Evolutionary conservation across 164 flowering plant species (phyloP).

Genomic region (Santalum album): DNA sequence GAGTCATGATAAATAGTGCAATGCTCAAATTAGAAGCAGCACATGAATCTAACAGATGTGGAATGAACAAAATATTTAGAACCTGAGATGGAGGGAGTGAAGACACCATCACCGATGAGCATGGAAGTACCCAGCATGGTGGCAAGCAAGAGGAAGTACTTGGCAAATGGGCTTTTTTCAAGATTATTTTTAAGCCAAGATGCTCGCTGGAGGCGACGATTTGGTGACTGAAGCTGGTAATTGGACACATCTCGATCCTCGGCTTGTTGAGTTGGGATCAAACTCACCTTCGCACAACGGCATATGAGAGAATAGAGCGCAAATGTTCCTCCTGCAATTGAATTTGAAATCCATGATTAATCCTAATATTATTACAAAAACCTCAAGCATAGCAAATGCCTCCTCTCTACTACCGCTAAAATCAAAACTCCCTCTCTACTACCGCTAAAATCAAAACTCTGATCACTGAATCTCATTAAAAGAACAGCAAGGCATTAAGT

Average conservation of each 20-base stretch:
- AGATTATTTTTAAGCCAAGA: not conserved
- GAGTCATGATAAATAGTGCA: no score
- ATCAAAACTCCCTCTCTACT: no score
- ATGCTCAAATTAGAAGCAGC: no score
- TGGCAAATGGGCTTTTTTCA: not conserved
- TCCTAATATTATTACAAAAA: no score
- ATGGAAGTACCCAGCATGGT: conserved; percentile 6
- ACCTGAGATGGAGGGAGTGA: conserved; percentile 3
- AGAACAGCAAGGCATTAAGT: no score
- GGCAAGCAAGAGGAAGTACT: not conserved
- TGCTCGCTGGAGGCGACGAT: not conserved
- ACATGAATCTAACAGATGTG: no score
- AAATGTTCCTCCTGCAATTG: conserved; percentile 1
- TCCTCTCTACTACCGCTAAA: no score
- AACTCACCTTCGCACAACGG: conserved; percentile 1
- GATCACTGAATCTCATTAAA: no score
- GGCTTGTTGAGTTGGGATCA: not conserved
- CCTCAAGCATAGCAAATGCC: no score
- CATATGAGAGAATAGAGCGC: conserved; percentile 1
- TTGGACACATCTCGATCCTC: conserved; percentile 1
- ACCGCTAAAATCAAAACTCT: no score
- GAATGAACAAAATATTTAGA: not conserved
- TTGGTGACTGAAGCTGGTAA: not conserved
- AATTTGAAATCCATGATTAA: no score
- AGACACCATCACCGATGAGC: conserved; percentile 1